Evolutionary conservation across 768 basidiomycete genomes (phyloP).

Genomic region (Cyclocybe aegerita): DNA sequence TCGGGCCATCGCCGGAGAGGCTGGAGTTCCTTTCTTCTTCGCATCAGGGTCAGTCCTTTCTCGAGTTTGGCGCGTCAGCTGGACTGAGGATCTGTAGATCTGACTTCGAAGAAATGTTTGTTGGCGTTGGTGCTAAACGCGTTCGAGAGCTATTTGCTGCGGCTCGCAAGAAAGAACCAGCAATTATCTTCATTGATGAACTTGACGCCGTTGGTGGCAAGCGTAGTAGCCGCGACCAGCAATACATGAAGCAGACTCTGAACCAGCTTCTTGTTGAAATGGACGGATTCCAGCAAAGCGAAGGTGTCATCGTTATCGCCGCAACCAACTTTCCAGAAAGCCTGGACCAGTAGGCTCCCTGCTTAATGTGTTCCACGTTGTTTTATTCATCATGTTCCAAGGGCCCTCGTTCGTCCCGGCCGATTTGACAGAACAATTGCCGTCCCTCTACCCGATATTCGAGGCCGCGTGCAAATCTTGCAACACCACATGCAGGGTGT

Average conservation of each 20-base stretch:
- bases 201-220: slow-evolving; percentile 92
- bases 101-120: slow-evolving; percentile 98
- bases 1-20: slow-evolving; percentile 95
- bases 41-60: slow-evolving; percentile 71
- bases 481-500: slow-evolving; percentile 89
- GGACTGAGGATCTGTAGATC: slow-evolving; percentile 45
- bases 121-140: slow-evolving; percentile 92
- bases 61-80: slow-evolving; percentile 1
- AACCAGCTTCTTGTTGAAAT: slow-evolving; percentile 97
- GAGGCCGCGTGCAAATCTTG: slow-evolving; percentile 91
- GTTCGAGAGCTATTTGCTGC: slow-evolving; percentile 93
- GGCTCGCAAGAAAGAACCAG: slow-evolving; percentile 91
- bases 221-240: slow-evolving; percentile 79
- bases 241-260: slow-evolving; percentile 91
- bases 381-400: slow-evolving; percentile 26
- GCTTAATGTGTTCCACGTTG: slow-evolving; percentile 4
- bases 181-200: slow-evolving; percentile 99
- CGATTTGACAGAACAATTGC: slow-evolving; percentile 93
- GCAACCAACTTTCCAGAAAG: slow-evolving; percentile 98
- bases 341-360: slow-evolving; percentile 72
- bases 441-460: slow-evolving; percentile 92
- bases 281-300: slow-evolving; percentile 92
- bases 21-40: slow-evolving; percentile 96
- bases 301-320: slow-evolving; percentile 94
- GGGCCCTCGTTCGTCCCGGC: slow-evolving; percentile 93